Evolutionary conservation across 1,284 basidiomycete species (phyloP).

Genomic region (Sanguinoderma infundibulare): DNA sequence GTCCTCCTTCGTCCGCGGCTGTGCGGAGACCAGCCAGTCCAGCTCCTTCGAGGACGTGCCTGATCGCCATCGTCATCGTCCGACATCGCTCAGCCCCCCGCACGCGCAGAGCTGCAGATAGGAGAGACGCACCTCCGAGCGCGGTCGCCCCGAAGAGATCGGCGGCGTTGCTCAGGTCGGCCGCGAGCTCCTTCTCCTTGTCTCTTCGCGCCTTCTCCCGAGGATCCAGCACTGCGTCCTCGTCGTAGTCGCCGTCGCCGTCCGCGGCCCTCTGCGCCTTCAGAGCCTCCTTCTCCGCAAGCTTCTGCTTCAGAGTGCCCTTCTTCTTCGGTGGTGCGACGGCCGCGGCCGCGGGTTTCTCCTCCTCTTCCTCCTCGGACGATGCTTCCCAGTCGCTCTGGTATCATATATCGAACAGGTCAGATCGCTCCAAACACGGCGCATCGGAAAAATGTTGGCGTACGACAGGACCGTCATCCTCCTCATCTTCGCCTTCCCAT

Average conservation of each 20-base stretch:
- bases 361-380: slow-evolving; percentile 66
- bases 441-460: slow-evolving; percentile 29
- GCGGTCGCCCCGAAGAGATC: slow-evolving; percentile 78
- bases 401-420: slow-evolving; percentile 13
- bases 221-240: slow-evolving; percentile 82
- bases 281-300: slow-evolving; percentile 86
- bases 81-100: not conserved
- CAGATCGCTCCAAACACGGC: not conserved
- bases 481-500: slow-evolving; percentile 91
- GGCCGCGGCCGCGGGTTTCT: slow-evolving; percentile 49
- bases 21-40: slow-evolving; percentile 68
- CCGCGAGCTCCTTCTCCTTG: slow-evolving; percentile 79
- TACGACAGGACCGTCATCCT: slow-evolving; percentile 64
- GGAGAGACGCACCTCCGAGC: slow-evolving; percentile 57
- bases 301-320: slow-evolving; percentile 85
- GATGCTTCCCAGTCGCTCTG: slow-evolving; percentile 95
- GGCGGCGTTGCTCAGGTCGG: slow-evolving; percentile 84
- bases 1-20: slow-evolving; percentile 87
- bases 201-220: slow-evolving; percentile 76
- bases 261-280: slow-evolving; percentile 54
- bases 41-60: slow-evolving; percentile 72
- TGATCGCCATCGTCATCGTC: too few relatives aligned
- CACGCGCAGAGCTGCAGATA: not conserved
- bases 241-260: slow-evolving; percentile 60
- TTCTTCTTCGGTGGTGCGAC: slow-evolving; percentile 85